Percentiles rank a stretch among this genome's conserved stretches.
phyloP scores from a whole-genome alignment of 208 protist genomes.

The Trypanosoma vivax region DNA sequence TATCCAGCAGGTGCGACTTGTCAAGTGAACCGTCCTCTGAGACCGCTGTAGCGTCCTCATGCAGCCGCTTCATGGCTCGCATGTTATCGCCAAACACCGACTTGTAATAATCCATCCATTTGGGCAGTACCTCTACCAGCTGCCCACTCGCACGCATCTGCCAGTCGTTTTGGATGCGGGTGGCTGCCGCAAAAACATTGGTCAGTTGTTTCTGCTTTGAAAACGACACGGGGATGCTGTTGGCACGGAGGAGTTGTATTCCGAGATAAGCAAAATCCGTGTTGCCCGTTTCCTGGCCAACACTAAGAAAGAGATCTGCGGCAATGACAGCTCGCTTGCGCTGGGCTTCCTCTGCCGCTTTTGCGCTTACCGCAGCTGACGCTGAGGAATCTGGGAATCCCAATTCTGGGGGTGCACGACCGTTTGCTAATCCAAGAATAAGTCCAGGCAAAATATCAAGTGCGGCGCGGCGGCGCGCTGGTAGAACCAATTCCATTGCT shows the following conservation, averaged over 20 bases:
- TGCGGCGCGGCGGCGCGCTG: constrained; percentile 36
- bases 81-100: constrained; percentile 49
- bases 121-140: constrained; percentile 41
- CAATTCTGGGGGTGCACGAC: constrained; percentile 52
- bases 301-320: constrained; percentile 57
- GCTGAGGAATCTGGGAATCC: constrained; percentile 23
- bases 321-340: constrained; percentile 36
- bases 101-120: constrained; percentile 66
- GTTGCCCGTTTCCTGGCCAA: constrained; percentile 75
- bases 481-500: constrained; percentile 55
- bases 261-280: constrained; percentile 74
- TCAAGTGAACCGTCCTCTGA: neutral
- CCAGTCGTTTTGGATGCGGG: constrained; percentile 79
- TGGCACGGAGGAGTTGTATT: constrained; percentile 77
- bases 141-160: constrained; percentile 61
- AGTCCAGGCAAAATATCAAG: constrained; percentile 54
- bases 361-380: neutral
- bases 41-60: constrained; percentile 3
- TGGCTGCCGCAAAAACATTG: constrained; percentile 70
- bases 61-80: constrained; percentile 20
- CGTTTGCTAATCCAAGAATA: constrained; percentile 72
- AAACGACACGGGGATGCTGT: constrained; percentile 66
- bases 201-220: constrained; percentile 77
- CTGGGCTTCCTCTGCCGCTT: constrained; percentile 19
- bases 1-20: no score